Conservation (phyloP, 2,329 filamentous ascomycete genomes). For the Beauveria scarabaeidicola region DNA sequence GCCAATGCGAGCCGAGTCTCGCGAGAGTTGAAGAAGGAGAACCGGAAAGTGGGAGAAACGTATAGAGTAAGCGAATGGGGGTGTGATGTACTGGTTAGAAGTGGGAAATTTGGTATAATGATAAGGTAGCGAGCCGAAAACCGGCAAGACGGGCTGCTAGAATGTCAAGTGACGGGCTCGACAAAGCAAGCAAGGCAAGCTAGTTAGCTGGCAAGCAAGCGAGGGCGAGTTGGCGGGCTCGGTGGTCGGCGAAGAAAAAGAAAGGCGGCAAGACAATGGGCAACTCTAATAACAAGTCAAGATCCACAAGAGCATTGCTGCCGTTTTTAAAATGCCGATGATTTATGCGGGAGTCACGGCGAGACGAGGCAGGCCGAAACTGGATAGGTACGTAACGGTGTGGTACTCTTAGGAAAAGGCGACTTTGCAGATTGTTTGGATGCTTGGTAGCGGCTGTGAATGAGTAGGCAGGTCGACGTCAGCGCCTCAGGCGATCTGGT, state of each 20-base stretch:
- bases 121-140: conserved; percentile 11
- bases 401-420: too few relatives aligned
- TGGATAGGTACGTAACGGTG: too few relatives aligned
- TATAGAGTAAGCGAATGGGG: background rate
- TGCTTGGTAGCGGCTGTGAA: too few relatives aligned
- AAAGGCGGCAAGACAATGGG: background rate
- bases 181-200: background rate
- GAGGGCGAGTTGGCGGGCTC: background rate
- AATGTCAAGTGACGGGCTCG: background rate
- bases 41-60: background rate
- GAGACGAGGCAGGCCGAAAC: background rate
- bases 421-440: too few relatives aligned
- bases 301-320: background rate
- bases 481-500: too few relatives aligned
- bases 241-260: background rate
- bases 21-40: background rate
- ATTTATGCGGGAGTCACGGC: background rate
- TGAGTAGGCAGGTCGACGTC: too few relatives aligned
- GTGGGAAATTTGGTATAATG: background rate
- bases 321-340: background rate
- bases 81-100: background rate
- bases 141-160: background rate
- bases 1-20: background rate
- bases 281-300: background rate
- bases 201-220: background rate